Evolutionary conservation across 1,284 basidiomycete species (phyloP).

Genomic region (Malassezia psittaci): DNA sequence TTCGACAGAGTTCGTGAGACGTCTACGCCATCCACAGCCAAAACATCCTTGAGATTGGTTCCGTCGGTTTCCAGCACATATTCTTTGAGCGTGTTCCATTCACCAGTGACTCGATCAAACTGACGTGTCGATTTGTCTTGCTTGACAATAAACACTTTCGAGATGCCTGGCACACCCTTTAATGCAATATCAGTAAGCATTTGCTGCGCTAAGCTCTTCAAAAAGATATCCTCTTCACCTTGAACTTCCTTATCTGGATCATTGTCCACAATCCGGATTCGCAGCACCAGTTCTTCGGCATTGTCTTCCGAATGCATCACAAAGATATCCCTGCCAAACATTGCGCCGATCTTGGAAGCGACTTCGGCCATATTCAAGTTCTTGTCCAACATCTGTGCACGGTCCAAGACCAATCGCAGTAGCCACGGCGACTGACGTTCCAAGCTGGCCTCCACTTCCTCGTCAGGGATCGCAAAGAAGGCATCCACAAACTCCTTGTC

Average conservation of each 20-base stretch:
- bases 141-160: slow-evolving; percentile 83
- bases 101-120: slow-evolving; percentile 39
- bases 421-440: slow-evolving; percentile 94
- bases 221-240: slow-evolving; percentile 89
- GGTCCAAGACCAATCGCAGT: slow-evolving; percentile 88
- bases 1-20: slow-evolving; percentile 86
- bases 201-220: slow-evolving; percentile 87
- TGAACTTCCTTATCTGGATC: slow-evolving; percentile 83
- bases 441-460: slow-evolving; percentile 81
- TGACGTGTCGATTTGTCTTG: slow-evolving; percentile 62
- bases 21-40: slow-evolving; percentile 91
- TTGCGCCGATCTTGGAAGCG: slow-evolving; percentile 82
- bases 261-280: slow-evolving; percentile 77
- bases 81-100: slow-evolving; percentile 53
- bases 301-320: slow-evolving; percentile 99
- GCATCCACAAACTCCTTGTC: slow-evolving; percentile 93
- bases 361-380: slow-evolving; percentile 93
- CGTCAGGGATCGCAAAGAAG: slow-evolving; percentile 98
- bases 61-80: slow-evolving; percentile 98
- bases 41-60: slow-evolving; percentile 52
- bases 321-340: slow-evolving; percentile 90
- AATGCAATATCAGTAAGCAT: slow-evolving; percentile 91
- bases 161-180: slow-evolving; percentile 78
- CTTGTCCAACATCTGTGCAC: slow-evolving; percentile 94
- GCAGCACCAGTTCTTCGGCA: slow-evolving; percentile 90